phyloP scores from a whole-genome alignment of 495 filamentous ascomycete genomes.

The Aspergillus homomorphus region DNA sequence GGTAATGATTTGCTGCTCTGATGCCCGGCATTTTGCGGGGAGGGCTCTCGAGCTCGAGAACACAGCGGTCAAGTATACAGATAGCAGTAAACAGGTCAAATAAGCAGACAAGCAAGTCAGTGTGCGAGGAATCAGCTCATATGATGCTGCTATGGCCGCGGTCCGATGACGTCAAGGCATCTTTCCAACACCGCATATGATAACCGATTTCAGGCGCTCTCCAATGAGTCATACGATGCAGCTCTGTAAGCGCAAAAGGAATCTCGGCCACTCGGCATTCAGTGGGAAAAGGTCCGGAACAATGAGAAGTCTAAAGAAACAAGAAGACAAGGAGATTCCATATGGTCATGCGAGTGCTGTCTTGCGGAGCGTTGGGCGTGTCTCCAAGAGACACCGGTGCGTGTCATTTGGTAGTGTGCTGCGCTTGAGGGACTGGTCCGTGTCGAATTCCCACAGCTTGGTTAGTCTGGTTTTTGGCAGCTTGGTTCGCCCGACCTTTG shows the following conservation, averaged over 20 bases:
- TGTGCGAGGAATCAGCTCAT: background rate
- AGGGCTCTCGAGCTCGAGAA: background rate
- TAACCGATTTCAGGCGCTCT: background rate
- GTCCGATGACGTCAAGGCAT: background rate
- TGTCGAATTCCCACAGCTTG: background rate
- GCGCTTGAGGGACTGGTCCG: background rate
- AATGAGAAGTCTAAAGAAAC: background rate
- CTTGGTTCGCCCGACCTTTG: background rate
- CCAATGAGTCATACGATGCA: background rate
- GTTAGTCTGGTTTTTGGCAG: background rate
- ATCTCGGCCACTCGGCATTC: background rate
- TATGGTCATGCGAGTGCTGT: background rate
- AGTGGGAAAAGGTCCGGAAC: background rate
- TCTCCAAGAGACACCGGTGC: background rate
- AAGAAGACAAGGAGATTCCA: background rate
- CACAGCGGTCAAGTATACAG: background rate
- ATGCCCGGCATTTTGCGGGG: background rate
- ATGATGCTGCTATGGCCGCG: background rate
- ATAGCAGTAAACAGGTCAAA: background rate
- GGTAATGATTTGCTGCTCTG: conserved; percentile 7
- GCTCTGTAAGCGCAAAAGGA: background rate
- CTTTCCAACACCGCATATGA: background rate
- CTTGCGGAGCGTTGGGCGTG: background rate
- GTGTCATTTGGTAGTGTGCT: background rate
- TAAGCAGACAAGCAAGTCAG: background rate